Percentiles rank a stretch among this genome's conserved stretches.
These are phyloP conservation scores for Penicillium diatomitis DNA, from an alignment of 495 filamentous ascomycete species.

Conservation along the genomic window DNA sequence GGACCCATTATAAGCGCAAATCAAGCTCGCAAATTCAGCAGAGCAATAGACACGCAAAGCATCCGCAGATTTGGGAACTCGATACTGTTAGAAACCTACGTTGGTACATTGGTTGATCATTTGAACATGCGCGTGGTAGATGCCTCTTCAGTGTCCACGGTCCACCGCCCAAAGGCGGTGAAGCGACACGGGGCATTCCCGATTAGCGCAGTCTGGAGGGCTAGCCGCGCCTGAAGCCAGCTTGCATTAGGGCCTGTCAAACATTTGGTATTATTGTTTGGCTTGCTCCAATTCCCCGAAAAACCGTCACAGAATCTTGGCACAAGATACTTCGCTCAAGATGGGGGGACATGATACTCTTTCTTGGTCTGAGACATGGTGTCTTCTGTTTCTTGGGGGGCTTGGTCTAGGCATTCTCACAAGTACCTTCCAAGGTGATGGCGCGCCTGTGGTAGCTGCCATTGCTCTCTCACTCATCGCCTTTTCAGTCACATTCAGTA, in stretches of 20 bases:
- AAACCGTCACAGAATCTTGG: not conserved
- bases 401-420: conserved; percentile 65
- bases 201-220: conserved; percentile 17
- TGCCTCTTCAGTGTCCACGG: too few relatives aligned
- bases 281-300: not conserved
- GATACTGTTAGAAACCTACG: too few relatives aligned
- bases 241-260: conserved; percentile 19
- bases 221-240: conserved; percentile 20
- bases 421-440: conserved; percentile 77
- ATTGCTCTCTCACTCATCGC: conserved; percentile 78
- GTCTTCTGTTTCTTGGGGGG: conserved; percentile 57
- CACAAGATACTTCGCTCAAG: conserved; percentile 1
- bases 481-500: conserved; percentile 66
- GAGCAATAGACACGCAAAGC: too few relatives aligned
- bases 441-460: conserved; percentile 81
- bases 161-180: conserved; percentile 22
- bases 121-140: too few relatives aligned
- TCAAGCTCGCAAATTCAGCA: too few relatives aligned
- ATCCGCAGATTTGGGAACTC: too few relatives aligned
- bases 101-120: too few relatives aligned
- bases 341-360: conserved; percentile 43
- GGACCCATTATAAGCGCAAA: conserved; percentile 14
- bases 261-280: conserved; percentile 3
- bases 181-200: not conserved
- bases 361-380: conserved; percentile 57